These are phyloP conservation scores for Dalechampia spathulata DNA, from an alignment of 441 rosid species.

Conservation along the genomic window DNA sequence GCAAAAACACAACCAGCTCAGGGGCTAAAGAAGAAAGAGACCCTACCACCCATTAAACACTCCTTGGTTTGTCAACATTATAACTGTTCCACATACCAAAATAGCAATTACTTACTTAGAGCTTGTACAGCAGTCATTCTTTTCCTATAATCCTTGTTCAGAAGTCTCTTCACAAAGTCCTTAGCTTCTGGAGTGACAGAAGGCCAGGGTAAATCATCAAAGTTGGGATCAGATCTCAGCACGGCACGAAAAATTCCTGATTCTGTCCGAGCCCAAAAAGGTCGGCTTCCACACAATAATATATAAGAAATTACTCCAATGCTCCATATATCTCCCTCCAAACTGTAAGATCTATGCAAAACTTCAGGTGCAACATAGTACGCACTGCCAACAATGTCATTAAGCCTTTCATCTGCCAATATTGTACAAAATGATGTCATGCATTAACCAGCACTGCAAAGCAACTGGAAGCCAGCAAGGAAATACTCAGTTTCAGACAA, in stretches of 20 bases:
- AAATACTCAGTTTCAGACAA: too few species aligned
- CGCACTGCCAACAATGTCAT: constrained; percentile 94
- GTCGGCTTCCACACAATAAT: constrained; percentile 90
- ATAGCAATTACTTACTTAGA: constrained; percentile 46
- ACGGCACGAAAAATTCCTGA: constrained; percentile 93
- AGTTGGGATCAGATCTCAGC: constrained; percentile 78
- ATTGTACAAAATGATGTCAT: neutral
- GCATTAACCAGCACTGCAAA: neutral
- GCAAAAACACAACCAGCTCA: too few species aligned
- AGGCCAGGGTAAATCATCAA: constrained; percentile 89
- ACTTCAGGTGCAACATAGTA: constrained; percentile 99
- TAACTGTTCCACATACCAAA: constrained; percentile 2
- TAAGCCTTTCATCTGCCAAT: constrained; percentile 70
- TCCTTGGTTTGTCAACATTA: too few species aligned
- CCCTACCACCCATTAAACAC: too few species aligned
- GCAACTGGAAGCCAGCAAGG: too few species aligned
- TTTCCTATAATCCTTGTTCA: constrained; percentile 88
- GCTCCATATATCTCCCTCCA: constrained; percentile 95
- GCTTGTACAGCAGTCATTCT: constrained; percentile 97
- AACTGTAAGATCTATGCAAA: constrained; percentile 81
- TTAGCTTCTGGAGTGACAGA: constrained; percentile 75
- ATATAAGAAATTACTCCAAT: constrained; percentile 87
- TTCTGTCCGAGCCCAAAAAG: constrained; percentile 97
- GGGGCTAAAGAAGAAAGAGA: too few species aligned
- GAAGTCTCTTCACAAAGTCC: constrained; percentile 85